Evolutionary conservation across 306 rosid genomes (phyloP).

Genomic region (Crataegus laevigata): DNA sequence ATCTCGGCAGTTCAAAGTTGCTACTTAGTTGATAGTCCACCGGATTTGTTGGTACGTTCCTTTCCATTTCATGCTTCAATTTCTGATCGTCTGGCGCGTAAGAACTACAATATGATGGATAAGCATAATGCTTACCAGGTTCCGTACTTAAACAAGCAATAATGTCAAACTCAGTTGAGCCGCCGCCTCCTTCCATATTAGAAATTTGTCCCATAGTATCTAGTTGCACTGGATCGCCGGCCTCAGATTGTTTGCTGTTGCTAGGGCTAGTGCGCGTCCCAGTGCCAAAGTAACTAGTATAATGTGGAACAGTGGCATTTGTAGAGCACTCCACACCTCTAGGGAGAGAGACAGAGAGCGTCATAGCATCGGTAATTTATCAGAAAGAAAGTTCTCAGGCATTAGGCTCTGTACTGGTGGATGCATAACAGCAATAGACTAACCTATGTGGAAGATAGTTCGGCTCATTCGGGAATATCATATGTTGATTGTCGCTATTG

Average conservation of each 20-base stretch:
- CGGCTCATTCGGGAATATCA: conserved; percentile 39
- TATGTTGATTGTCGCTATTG: conserved; percentile 37
- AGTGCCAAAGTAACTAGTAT: conserved; percentile 34
- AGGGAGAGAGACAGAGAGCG: conserved; percentile 2
- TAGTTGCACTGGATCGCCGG: conserved; percentile 42
- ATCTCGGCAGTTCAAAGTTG: conserved; percentile 38
- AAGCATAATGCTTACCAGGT: conserved; percentile 42
- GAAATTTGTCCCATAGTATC: conserved; percentile 29
- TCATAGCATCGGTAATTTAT: background rate
- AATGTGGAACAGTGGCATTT: conserved; percentile 41
- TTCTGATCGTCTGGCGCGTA: conserved; percentile 23
- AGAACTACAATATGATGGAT: conserved; percentile 16
- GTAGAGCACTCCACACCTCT: conserved; percentile 54
- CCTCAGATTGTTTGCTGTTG: conserved; percentile 31
- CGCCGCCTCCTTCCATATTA: conserved; percentile 23
- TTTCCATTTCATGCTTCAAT: conserved; percentile 20
- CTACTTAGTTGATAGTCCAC: conserved; percentile 46
- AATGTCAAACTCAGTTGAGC: conserved; percentile 43
- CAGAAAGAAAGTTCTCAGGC: background rate
- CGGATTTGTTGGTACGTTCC: conserved; percentile 28
- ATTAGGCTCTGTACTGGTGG: background rate
- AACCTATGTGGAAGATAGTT: conserved; percentile 51
- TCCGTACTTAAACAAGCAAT: conserved; percentile 38
- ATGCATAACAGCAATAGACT: conserved; percentile 15
- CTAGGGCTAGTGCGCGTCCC: conserved; percentile 2